Conservation (phyloP, 768 basidiomycete genomes). For the Boletus insuetus region DNA sequence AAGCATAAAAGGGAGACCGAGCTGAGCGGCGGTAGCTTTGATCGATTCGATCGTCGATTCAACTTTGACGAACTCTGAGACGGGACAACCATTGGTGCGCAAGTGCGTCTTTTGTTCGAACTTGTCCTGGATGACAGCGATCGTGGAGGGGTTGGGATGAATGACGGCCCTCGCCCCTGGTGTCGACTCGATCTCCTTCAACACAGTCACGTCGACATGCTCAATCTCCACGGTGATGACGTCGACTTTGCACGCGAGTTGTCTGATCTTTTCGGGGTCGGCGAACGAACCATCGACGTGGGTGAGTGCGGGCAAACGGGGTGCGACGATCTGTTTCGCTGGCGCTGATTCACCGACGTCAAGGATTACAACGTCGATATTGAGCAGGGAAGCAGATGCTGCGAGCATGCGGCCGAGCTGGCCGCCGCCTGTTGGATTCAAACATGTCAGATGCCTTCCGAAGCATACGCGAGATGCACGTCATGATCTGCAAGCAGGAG, state of each 20-base stretch:
- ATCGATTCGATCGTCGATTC: slow-evolving; percentile 53
- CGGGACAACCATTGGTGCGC: slow-evolving; percentile 44
- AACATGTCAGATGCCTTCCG: slow-evolving; percentile 1
- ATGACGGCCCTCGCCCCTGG: slow-evolving; percentile 34
- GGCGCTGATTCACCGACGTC: slow-evolving; percentile 79
- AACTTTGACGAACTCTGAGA: slow-evolving; percentile 60
- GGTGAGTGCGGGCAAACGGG: slow-evolving; percentile 41
- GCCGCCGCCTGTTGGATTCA: slow-evolving; percentile 69
- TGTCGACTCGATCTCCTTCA: slow-evolving; percentile 46
- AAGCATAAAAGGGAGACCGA: slow-evolving; percentile 92
- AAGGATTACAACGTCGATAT: slow-evolving; percentile 79
- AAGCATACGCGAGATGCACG: not conserved
- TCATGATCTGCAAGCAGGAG: slow-evolving; percentile 7
- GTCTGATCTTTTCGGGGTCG: slow-evolving; percentile 71
- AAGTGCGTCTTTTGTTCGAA: slow-evolving; percentile 65
- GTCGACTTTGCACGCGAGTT: slow-evolving; percentile 78
- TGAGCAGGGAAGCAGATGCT: slow-evolving; percentile 82
- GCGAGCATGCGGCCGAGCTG: slow-evolving; percentile 98
- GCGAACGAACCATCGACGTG: slow-evolving; percentile 92
- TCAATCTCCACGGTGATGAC: slow-evolving; percentile 96
- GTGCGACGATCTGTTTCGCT: slow-evolving; percentile 82
- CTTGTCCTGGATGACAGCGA: slow-evolving; percentile 81
- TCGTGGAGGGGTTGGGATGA: slow-evolving; percentile 80
- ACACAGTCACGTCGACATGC: slow-evolving; percentile 79
- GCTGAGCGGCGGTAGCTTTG: slow-evolving; percentile 44